Percentiles rank a stretch among this genome's conserved stretches.
Conservation (phyloP, 345 rosid species). For the Psidium guajava region DNA sequence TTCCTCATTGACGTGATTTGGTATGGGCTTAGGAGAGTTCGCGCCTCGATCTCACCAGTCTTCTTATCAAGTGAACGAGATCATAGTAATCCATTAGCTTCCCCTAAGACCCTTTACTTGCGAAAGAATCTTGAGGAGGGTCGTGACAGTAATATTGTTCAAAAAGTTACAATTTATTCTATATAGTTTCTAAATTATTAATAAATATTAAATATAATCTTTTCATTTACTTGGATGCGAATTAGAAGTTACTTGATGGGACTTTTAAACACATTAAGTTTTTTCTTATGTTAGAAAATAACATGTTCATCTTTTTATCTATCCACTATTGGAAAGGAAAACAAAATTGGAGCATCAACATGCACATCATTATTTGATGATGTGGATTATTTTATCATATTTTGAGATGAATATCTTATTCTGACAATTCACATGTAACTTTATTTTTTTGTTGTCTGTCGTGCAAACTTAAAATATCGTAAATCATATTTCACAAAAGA, state of each 20-base stretch:
- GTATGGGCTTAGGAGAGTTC: too few relatives aligned
- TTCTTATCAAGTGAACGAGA: too few relatives aligned
- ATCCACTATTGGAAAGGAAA: neutral
- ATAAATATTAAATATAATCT: neutral
- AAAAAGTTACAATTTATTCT: neutral
- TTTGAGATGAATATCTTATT: neutral
- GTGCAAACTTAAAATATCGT: neutral
- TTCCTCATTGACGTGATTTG: too few relatives aligned
- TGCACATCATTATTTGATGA: neutral
- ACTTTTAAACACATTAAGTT: neutral
- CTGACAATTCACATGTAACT: neutral
- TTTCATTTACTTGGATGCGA: neutral
- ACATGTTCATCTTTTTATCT: neutral
- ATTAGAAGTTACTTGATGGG: neutral
- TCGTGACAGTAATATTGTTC: neutral
- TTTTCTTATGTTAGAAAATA: too few relatives aligned
- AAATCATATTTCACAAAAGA: too few relatives aligned
- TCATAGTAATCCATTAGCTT: too few relatives aligned
- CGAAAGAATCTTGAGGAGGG: too few relatives aligned
- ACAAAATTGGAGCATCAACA: neutral
- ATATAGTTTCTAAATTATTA: accelerated
- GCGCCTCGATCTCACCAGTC: too few relatives aligned
- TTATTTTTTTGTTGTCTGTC: neutral
- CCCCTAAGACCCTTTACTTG: too few relatives aligned
- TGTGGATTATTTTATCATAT: neutral